Evolutionary conservation across 2,329 filamentous ascomycete species (phyloP).

Genomic region (Orbilia brochopaga): DNA sequence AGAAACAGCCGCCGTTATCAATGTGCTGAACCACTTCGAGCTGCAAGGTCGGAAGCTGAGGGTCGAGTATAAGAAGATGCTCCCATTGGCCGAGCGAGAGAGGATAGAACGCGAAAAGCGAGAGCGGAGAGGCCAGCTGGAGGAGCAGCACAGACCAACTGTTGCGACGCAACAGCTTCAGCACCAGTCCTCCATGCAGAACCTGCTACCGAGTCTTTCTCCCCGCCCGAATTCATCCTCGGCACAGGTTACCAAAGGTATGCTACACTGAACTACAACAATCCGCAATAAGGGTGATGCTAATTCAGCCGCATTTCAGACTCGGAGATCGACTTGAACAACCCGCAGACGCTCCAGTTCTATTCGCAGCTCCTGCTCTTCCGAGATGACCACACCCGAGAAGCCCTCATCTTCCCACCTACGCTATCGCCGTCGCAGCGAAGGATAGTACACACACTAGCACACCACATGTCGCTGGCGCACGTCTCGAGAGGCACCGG

Average conservation of each 20-base stretch:
- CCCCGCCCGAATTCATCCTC: constrained; percentile 33
- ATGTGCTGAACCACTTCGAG: constrained; percentile 93
- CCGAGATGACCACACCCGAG: constrained; percentile 76
- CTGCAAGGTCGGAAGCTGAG: constrained; percentile 91
- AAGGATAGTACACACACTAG: constrained; percentile 88
- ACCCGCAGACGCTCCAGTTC: constrained; percentile 82
- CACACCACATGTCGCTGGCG: constrained; percentile 90
- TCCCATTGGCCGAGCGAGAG: constrained; percentile 90
- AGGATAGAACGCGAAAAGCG: constrained; percentile 96
- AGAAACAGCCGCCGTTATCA: constrained; percentile 90
- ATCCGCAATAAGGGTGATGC: constrained; percentile 27
- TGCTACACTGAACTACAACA: background rate
- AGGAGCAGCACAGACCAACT: constrained; percentile 90
- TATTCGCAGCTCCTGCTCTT: constrained; percentile 91
- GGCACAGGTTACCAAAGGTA: constrained; percentile 31
- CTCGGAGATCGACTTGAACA: constrained; percentile 82
- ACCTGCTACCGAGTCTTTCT: constrained; percentile 67
- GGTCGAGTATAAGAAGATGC: constrained; percentile 99
- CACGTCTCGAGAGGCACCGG: constrained; percentile 89
- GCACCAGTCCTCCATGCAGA: constrained; percentile 81
- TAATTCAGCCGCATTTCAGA: constrained; percentile 20
- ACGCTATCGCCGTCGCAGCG: constrained; percentile 82
- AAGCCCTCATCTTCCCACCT: constrained; percentile 82
- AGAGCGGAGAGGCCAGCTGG: constrained; percentile 90
- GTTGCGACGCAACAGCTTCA: constrained; percentile 68